Conservation (phyloP, 345 rosid species). For the Adansonia digitata region DNA sequence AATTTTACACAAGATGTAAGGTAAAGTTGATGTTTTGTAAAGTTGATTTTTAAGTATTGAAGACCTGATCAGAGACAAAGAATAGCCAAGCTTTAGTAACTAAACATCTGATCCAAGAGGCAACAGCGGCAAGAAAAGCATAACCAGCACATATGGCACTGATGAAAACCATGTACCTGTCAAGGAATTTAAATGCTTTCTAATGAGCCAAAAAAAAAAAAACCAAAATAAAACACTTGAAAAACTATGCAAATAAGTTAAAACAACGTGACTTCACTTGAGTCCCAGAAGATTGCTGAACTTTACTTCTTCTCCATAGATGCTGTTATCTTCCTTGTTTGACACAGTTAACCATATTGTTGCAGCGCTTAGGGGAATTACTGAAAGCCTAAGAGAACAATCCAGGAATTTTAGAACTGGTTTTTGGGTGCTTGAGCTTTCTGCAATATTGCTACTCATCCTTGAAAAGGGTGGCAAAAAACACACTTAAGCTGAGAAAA, state of each 20-base stretch:
- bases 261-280: conserved; percentile 40
- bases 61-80: conserved; percentile 87
- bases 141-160: conserved; percentile 60
- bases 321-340: conserved; percentile 52
- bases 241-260: background rate
- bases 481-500: background rate
- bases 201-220: background rate
- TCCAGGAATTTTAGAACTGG: conserved; percentile 30
- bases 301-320: conserved; percentile 44
- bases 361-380: conserved; percentile 69
- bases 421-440: background rate
- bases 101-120: conserved; percentile 51
- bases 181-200: background rate
- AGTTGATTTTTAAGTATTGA: background rate
- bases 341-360: conserved; percentile 76
- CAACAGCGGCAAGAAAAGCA: conserved; percentile 56
- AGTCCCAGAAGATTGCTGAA: conserved; percentile 60
- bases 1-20: background rate
- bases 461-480: background rate
- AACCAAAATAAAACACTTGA: background rate
- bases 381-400: conserved; percentile 59
- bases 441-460: background rate
- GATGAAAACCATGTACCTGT: conserved; percentile 66
- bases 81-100: conserved; percentile 70
- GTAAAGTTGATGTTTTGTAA: background rate